Conservation (phyloP, 176 grass and related monocot genomes). For the Ampelocalamus luodianensis region DNA sequence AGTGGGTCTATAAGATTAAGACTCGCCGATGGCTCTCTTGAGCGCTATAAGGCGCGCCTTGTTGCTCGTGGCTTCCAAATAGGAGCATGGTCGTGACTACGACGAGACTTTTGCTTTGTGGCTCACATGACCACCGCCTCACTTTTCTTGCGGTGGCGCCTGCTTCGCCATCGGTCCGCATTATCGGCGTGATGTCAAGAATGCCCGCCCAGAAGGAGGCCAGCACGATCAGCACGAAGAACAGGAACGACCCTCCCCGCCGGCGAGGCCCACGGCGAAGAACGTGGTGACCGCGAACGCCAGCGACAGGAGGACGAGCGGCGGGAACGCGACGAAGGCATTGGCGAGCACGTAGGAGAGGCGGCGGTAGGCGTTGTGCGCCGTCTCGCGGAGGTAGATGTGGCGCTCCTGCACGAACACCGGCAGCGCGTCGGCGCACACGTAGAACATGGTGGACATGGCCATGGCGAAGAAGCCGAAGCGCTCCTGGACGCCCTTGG, state of each 20-base stretch:
- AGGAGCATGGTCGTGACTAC: too few relatives aligned
- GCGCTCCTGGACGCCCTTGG: conserved; percentile 77
- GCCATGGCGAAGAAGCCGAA: conserved; percentile 87
- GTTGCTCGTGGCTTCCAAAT: too few relatives aligned
- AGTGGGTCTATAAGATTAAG: too few relatives aligned
- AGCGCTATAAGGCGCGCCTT: too few relatives aligned
- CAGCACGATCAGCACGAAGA: conserved; percentile 64
- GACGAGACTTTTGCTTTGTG: too few relatives aligned
- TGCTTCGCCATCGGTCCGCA: too few relatives aligned
- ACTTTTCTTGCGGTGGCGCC: too few relatives aligned
- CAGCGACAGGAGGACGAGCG: conserved; percentile 65
- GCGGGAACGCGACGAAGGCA: conserved; percentile 65
- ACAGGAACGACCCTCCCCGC: conserved; percentile 64
- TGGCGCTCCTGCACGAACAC: conserved; percentile 92
- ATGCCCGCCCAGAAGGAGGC: conserved; percentile 89
- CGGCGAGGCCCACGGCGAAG: conserved; percentile 79
- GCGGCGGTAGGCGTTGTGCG: conserved; percentile 85
- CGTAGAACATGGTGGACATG: conserved; percentile 97
- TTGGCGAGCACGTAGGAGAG: conserved; percentile 74
- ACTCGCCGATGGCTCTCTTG: too few relatives aligned
- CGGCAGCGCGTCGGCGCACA: conserved; percentile 83
- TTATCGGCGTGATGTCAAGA: too few relatives aligned
- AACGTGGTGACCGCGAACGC: conserved; percentile 78
- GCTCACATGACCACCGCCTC: too few relatives aligned
- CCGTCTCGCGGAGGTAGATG: conserved; percentile 87